Percentiles rank a stretch among this genome's conserved stretches.
These are phyloP conservation scores for Leucosporidium yakuticum DNA, from an alignment of 768 basidiomycete genomes.

Conservation along the genomic window DNA sequence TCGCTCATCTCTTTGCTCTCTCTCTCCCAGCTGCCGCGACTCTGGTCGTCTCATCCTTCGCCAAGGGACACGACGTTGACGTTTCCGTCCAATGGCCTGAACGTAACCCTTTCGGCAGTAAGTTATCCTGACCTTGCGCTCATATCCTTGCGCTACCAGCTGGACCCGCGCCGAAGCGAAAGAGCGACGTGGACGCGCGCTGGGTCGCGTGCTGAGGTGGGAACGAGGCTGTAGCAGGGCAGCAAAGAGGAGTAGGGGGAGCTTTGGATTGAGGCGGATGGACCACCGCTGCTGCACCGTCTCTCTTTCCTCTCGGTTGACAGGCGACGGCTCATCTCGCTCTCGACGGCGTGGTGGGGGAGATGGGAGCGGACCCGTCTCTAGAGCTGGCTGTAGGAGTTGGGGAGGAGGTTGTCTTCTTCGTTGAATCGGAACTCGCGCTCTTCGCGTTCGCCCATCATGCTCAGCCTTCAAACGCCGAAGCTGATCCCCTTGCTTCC, in stretches of 20 bases:
- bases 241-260: too few species aligned
- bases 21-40: too few species aligned
- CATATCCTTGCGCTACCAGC: too few species aligned
- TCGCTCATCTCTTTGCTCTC: too few species aligned
- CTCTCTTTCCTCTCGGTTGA: too few species aligned
- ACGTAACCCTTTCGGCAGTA: slow-evolving; percentile 14
- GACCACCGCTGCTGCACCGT: too few species aligned
- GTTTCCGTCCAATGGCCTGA: slow-evolving; percentile 6
- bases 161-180: not conserved
- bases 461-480: not conserved
- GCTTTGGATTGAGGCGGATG: too few species aligned
- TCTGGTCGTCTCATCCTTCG: too few species aligned
- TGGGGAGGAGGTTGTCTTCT: not conserved
- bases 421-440: not conserved
- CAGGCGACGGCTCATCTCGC: too few species aligned
- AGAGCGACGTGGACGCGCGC: not conserved
- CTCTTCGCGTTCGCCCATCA: not conserved
- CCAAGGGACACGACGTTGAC: not conserved
- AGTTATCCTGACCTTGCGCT: not conserved
- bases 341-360: not conserved
- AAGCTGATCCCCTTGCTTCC: not conserved
- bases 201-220: too few species aligned
- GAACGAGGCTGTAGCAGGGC: not conserved
- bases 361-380: not conserved
- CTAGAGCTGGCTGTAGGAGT: not conserved